Conservation (phyloP, 2,329 filamentous ascomycete genomes). For the Ceratocystis destructans region DNA sequence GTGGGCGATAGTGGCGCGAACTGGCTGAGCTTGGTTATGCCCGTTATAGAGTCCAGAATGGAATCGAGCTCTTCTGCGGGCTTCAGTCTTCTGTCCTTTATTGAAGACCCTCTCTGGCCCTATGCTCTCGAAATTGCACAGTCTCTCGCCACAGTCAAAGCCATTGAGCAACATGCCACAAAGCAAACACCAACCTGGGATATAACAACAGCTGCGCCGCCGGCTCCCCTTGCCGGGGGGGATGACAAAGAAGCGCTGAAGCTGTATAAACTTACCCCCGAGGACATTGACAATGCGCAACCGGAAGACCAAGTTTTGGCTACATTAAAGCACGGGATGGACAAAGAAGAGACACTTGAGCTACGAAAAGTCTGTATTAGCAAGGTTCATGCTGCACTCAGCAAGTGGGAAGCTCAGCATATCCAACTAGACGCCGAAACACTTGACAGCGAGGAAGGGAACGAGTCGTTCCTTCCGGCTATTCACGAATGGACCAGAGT, state of each 20-base stretch:
- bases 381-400: constrained; percentile 22
- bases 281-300: neutral
- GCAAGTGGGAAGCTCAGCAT: constrained; percentile 37
- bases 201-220: neutral
- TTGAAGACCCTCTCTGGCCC: constrained; percentile 46
- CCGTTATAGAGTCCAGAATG: constrained; percentile 56
- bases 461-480: constrained; percentile 55
- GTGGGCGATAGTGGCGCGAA: constrained; percentile 26
- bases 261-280: constrained; percentile 2
- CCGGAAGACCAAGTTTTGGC: neutral
- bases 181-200: constrained; percentile 1
- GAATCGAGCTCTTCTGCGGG: constrained; percentile 46
- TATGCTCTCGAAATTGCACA: constrained; percentile 35
- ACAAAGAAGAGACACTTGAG: neutral
- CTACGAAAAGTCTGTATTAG: neutral
- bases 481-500: constrained; percentile 56
- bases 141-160: constrained; percentile 30
- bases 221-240: neutral
- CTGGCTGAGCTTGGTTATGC: constrained; percentile 54
- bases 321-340: neutral
- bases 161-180: constrained; percentile 27
- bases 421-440: constrained; percentile 35
- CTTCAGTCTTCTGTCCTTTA: constrained; percentile 68
- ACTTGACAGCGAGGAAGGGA: constrained; percentile 39
- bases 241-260: neutral